These are phyloP conservation scores for Stellera chamaejasme DNA, from an alignment of 345 rosid species.

Conservation along the genomic window DNA sequence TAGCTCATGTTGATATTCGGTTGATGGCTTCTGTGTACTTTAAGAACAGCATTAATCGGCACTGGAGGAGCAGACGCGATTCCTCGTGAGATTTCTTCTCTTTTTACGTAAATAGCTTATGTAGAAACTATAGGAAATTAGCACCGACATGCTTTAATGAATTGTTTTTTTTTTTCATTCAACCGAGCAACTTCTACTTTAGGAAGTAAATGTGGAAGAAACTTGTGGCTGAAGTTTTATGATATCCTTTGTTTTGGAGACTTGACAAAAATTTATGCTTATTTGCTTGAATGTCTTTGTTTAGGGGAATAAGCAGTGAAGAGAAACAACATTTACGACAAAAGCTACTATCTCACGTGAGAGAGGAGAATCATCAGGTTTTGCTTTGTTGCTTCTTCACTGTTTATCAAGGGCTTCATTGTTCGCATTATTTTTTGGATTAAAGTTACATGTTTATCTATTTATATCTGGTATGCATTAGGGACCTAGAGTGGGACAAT, in stretches of 20 bases:
- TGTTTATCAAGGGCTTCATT: background rate
- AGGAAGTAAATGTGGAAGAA: too few relatives aligned
- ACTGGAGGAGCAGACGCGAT: slow-evolving; percentile 87
- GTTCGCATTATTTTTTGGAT: slow-evolving; percentile 4
- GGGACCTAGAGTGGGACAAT: background rate
- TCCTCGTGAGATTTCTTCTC: slow-evolving; percentile 36
- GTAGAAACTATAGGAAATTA: too few relatives aligned
- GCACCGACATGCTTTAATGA: too few relatives aligned
- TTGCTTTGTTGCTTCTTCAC: slow-evolving; percentile 3
- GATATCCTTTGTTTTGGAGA: too few relatives aligned
- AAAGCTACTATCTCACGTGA: slow-evolving; percentile 62
- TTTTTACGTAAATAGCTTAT: background rate
- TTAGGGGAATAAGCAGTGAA: slow-evolving; percentile 81
- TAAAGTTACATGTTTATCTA: background rate
- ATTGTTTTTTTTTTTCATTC: too few relatives aligned
- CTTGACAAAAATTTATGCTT: background rate
- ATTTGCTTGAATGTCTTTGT: slow-evolving; percentile 10
- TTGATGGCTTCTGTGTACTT: slow-evolving; percentile 89
- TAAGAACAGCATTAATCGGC: slow-evolving; percentile 78
- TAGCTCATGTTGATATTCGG: slow-evolving; percentile 78
- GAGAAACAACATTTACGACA: slow-evolving; percentile 78
- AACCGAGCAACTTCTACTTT: too few relatives aligned
- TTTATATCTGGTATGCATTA: background rate
- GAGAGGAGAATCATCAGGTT: slow-evolving; percentile 88
- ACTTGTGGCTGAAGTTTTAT: too few relatives aligned